Evolutionary conservation across 345 rosid genomes (phyloP).

Genomic region (Excoecaria agallocha): DNA sequence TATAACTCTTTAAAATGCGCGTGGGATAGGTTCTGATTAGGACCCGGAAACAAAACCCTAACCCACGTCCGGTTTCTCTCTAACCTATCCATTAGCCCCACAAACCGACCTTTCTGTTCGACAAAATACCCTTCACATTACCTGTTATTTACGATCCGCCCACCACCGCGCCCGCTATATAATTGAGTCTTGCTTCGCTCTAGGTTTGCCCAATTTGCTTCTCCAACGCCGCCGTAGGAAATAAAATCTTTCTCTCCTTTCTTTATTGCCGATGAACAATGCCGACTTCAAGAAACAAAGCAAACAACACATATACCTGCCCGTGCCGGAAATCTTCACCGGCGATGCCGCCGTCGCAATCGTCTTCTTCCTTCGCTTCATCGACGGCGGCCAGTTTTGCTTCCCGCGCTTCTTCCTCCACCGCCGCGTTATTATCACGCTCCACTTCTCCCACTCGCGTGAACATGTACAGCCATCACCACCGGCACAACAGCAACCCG

Average conservation of each 20-base stretch:
- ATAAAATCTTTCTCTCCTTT: neutral
- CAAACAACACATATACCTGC: constrained; percentile 13
- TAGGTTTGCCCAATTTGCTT: constrained; percentile 15
- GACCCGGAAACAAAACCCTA: constrained; percentile 11
- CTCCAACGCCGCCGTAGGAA: neutral
- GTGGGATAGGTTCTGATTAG: neutral
- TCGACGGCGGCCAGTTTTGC: constrained; percentile 40
- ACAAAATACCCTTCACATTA: neutral
- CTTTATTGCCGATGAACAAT: neutral
- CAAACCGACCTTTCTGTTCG: neutral
- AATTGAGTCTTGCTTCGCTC: neutral
- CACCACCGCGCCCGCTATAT: neutral
- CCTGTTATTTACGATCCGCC: constrained; percentile 1
- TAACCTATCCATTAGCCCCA: neutral
- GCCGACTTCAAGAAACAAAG: constrained; percentile 27
- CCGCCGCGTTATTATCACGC: constrained; percentile 30
- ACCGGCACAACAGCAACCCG: neutral
- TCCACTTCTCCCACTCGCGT: constrained; percentile 36
- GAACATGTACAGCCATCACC: constrained; percentile 11
- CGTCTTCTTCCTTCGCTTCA: constrained; percentile 46
- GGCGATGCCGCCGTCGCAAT: constrained; percentile 9
- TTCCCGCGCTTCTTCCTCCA: constrained; percentile 37
- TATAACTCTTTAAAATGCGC: too few species aligned
- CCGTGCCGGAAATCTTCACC: constrained; percentile 9
- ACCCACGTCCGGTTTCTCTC: neutral